Conservation (phyloP, 1,284 basidiomycete genomes). For the Gomphus bonarii region DNA sequence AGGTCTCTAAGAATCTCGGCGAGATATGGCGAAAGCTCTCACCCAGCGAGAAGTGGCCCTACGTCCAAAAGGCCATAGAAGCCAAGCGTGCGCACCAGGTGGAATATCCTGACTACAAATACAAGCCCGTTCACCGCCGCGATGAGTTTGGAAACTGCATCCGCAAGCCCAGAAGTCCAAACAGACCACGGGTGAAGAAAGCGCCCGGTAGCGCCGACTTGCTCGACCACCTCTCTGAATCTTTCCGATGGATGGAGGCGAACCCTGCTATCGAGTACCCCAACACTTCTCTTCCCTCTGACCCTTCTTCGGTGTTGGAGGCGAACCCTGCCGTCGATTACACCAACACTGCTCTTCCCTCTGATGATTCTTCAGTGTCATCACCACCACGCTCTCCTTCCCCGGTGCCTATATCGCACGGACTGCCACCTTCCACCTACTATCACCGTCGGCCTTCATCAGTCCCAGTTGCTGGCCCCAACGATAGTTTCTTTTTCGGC, state of each 20-base stretch:
- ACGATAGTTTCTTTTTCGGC: constrained; percentile 1
- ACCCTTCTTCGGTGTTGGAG: background rate
- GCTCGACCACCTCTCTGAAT: background rate
- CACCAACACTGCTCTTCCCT: background rate
- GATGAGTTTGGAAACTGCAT: constrained; percentile 10
- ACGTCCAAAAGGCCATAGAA: constrained; percentile 55
- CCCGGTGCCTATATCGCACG: background rate
- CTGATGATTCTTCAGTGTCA: background rate
- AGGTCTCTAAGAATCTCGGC: constrained; percentile 56
- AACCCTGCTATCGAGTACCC: background rate
- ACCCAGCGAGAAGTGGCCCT: constrained; percentile 56
- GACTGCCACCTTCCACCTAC: background rate
- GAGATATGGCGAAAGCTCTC: constrained; percentile 66
- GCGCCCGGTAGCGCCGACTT: background rate
- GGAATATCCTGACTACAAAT: constrained; percentile 62
- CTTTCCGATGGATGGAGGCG: background rate
- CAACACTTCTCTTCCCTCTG: background rate
- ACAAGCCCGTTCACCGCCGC: constrained; percentile 44
- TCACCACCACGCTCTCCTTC: background rate
- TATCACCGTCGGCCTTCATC: constrained; percentile 7
- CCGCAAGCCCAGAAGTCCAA: constrained; percentile 9
- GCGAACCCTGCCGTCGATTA: background rate
- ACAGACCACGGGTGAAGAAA: constrained; percentile 4
- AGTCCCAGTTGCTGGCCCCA: background rate
- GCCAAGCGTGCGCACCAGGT: constrained; percentile 58